These are phyloP conservation scores for Asterella californica DNA, from an alignment of 225 moss, liverwort and hornwort genomes.

Conservation along the genomic window DNA sequence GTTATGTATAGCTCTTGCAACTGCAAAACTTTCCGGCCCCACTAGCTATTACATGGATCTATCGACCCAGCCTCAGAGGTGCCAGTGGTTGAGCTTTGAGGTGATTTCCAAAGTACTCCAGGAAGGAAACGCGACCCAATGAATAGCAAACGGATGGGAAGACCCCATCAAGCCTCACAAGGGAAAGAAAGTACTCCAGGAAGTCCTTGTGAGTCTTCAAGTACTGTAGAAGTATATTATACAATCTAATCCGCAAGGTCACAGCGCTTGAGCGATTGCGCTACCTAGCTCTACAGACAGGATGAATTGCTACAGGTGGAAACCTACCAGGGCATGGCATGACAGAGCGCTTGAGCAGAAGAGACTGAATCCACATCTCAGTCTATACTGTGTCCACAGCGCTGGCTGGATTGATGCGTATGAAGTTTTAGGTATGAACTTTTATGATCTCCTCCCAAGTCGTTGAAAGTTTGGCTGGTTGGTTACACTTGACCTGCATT, in stretches of 20 bases:
- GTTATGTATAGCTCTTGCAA: neutral
- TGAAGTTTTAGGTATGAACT: neutral
- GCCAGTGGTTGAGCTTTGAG: neutral
- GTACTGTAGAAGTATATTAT: neutral
- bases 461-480: neutral
- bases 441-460: neutral
- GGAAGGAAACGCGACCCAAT: neutral
- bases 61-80: neutral
- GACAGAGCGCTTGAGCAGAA: neutral
- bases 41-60: neutral
- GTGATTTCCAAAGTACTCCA: no score
- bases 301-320: neutral
- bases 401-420: neutral
- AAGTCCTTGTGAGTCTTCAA: neutral
- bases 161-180: neutral
- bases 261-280: neutral
- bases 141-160: no score
- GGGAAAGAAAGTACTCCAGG: neutral
- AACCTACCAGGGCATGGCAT: neutral
- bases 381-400: neutral
- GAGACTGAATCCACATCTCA: neutral
- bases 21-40: neutral
- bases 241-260: conserved; percentile 7
- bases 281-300: neutral
- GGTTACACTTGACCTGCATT: neutral